Conservation (phyloP, 257 asterid genomes). For the Scutellaria galericulata region DNA sequence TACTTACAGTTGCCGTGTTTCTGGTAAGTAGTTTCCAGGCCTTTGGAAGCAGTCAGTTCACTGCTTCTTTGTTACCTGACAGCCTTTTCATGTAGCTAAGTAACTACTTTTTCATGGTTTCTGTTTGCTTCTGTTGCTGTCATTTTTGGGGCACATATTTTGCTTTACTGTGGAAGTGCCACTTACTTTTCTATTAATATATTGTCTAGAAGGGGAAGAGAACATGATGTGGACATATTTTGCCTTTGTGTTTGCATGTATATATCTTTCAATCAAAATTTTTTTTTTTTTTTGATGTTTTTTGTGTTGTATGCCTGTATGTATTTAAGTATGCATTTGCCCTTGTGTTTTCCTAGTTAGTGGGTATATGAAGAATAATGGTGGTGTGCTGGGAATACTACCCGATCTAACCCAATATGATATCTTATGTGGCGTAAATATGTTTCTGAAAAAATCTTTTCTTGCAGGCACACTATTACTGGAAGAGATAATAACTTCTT, state of each 20-base stretch:
- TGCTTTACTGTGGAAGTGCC: background rate
- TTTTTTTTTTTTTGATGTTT: background rate
- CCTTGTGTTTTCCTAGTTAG: background rate
- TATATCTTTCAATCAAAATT: background rate
- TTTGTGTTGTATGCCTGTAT: background rate
- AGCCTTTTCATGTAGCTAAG: background rate
- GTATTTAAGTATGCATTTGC: no score
- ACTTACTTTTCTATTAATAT: conserved; percentile 4
- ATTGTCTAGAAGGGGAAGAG: conserved; percentile 5
- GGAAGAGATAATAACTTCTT: conserved; percentile 75
- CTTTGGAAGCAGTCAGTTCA: conserved; percentile 8
- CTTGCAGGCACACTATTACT: conserved; percentile 77
- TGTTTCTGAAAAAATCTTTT: conserved; percentile 18
- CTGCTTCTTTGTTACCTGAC: conserved; percentile 16
- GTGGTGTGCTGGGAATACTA: conserved; percentile 4
- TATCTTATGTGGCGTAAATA: conserved; percentile 24
- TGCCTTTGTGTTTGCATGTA: background rate
- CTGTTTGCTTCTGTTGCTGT: background rate
- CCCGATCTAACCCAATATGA: background rate
- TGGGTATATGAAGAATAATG: background rate
- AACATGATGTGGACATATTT: conserved; percentile 3
- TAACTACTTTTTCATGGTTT: background rate
- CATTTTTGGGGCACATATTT: background rate
- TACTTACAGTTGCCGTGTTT: conserved; percentile 89
- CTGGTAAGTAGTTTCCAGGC: conserved; percentile 66